phyloP scores from a whole-genome alignment of 352 stramenopile species.

The Globisporangium splendens region DNA sequence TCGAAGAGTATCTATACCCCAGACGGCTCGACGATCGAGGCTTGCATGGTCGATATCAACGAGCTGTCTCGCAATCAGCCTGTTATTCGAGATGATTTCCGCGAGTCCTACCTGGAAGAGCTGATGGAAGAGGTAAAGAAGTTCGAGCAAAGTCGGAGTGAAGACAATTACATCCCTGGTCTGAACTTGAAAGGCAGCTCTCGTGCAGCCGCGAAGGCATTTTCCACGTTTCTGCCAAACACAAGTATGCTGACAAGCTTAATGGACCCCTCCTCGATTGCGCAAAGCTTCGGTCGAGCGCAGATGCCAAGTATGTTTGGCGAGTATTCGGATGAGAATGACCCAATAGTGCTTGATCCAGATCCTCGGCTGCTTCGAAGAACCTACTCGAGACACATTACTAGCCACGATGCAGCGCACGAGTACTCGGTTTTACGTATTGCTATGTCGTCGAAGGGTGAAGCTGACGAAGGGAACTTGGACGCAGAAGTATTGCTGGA shows the following conservation, averaged over 20 bases:
- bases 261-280: constrained; percentile 64
- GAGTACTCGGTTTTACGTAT: constrained; percentile 76
- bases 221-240: constrained; percentile 70
- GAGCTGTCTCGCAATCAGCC: constrained; percentile 33
- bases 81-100: constrained; percentile 54
- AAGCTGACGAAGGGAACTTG: constrained; percentile 47
- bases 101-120: constrained; percentile 56
- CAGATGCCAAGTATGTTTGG: constrained; percentile 53
- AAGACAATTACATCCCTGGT: constrained; percentile 53
- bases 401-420: constrained; percentile 20
- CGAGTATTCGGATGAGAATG: constrained; percentile 47
- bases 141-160: constrained; percentile 40
- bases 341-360: constrained; percentile 63
- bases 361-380: constrained; percentile 32
- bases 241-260: constrained; percentile 68
- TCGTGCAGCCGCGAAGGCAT: constrained; percentile 61
- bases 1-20: constrained; percentile 67
- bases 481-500: constrained; percentile 81
- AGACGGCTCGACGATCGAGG: constrained; percentile 71
- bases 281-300: constrained; percentile 38
- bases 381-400: constrained; percentile 29
- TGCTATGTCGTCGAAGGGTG: constrained; percentile 69
- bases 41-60: constrained; percentile 59
- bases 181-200: constrained; percentile 56
- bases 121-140: constrained; percentile 55